Conservation (phyloP, 257 asterid genomes). For the Nicotiana undulata region DNA sequence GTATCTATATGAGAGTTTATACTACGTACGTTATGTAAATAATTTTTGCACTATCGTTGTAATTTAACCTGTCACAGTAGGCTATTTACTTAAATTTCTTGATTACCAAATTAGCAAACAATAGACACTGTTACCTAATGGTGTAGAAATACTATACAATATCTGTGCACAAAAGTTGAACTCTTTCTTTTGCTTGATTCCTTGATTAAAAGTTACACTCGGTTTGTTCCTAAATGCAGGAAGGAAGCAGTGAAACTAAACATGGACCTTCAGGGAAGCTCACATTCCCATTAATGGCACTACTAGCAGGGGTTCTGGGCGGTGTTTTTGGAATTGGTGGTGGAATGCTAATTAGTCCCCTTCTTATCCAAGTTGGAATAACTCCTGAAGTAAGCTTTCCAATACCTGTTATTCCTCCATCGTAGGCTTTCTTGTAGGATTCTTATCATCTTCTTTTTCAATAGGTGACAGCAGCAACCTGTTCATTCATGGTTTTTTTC, state of each 20-base stretch:
- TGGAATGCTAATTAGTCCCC: constrained; percentile 87
- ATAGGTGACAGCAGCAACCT: constrained; percentile 83
- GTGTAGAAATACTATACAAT: too few relatives aligned
- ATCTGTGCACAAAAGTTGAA: too few relatives aligned
- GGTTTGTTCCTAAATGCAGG: constrained; percentile 20
- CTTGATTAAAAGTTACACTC: not conserved
- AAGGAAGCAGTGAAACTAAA: constrained; percentile 17
- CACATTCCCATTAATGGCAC: constrained; percentile 70
- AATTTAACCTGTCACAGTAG: too few relatives aligned
- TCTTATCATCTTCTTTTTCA: not conserved
- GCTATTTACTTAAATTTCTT: too few relatives aligned
- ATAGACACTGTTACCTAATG: too few relatives aligned
- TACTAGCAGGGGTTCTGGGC: constrained; percentile 73
- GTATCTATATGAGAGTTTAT: constrained; percentile 12
- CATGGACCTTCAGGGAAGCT: constrained; percentile 18
- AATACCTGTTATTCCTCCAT: not conserved
- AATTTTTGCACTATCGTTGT: too few relatives aligned
- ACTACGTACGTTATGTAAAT: too few relatives aligned
- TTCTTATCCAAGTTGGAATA: constrained; percentile 74
- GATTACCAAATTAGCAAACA: too few relatives aligned
- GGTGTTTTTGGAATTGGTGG: constrained; percentile 94
- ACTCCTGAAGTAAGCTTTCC: constrained; percentile 53
- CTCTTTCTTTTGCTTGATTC: not conserved
- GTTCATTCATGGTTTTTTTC: constrained; percentile 90
- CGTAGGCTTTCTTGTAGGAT: not conserved